Percentiles rank a stretch among this genome's conserved stretches.
Conservation (phyloP, 768 basidiomycete genomes). For the Suillus plorans region DNA sequence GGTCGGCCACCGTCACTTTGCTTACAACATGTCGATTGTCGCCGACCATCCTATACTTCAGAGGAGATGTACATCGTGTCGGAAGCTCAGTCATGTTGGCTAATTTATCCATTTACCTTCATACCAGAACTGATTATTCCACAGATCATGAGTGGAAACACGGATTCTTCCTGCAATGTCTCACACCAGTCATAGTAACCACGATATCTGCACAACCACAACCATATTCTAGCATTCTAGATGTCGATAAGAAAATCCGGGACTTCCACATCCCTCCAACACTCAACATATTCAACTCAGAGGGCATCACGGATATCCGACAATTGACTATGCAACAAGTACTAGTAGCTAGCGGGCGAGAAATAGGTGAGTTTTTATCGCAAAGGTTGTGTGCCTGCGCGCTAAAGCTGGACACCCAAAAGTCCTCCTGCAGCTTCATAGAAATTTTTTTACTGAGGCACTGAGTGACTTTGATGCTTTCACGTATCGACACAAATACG, state of each 20-base stretch:
- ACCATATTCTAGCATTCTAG: slow-evolving; percentile 49
- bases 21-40: slow-evolving; percentile 64
- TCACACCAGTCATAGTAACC: slow-evolving; percentile 60
- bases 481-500: slow-evolving; percentile 58
- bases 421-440: slow-evolving; percentile 69
- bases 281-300: slow-evolving; percentile 43
- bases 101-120: slow-evolving; percentile 9
- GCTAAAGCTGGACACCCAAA: slow-evolving; percentile 12
- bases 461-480: slow-evolving; percentile 54
- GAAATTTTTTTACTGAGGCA: slow-evolving; percentile 66
- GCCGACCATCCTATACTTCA: slow-evolving; percentile 34
- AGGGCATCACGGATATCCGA: slow-evolving; percentile 41
- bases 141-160: slow-evolving; percentile 75
- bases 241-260: slow-evolving; percentile 54
- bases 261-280: slow-evolving; percentile 53
- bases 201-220: slow-evolving; percentile 54
- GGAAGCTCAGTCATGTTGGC: slow-evolving; percentile 30
- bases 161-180: slow-evolving; percentile 59
- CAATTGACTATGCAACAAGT: slow-evolving; percentile 67
- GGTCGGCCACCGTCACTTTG: slow-evolving; percentile 71
- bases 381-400: slow-evolving; percentile 7
- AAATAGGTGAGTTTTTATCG: slow-evolving; percentile 49
- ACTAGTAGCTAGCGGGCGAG: slow-evolving; percentile 56
- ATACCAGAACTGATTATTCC: slow-evolving; percentile 10
- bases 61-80: slow-evolving; percentile 31